Evolutionary conservation across 2,329 filamentous ascomycete genomes (phyloP), one percentile per base, ranked within the genome.

Genomic region (Sordariomycetes sp.): DNA sequence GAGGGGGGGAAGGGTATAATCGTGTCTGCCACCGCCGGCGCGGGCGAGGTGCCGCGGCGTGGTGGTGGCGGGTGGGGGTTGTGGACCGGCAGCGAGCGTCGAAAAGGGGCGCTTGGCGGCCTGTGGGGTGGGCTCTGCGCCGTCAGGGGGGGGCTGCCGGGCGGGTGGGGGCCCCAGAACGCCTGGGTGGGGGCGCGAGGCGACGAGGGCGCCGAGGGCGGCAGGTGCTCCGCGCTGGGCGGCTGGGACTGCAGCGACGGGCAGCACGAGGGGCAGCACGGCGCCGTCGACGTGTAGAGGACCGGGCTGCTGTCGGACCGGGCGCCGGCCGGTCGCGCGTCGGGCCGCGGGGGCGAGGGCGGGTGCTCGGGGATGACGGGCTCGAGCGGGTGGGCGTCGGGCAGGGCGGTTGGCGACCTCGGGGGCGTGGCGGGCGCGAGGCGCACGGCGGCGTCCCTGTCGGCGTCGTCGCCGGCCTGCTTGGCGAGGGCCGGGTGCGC

Each of bases 201-300:
- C 1, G 63, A 61, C 67, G 70, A 22, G 22, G 20, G 3, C 3
- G 46, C 46, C 8, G 46, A 11, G 46, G 20, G 20, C 20, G 46
- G n/a, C n/a, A 50, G n/a, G 46, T 20, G 46, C 6, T 22, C 46
- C 22, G 46, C n/a, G 46, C 22, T 20, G n/a, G 46, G 18, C 18
- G 20, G 20, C 6, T 24, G 46, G n/a, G 46, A 16, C 40, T 20
- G 46, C 20, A 22, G n/a, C 8, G 46, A 22, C n/a, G 46, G 46
- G 46, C 46, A 50, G 46, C 46, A 50, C 18, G 46, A 50, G 46
- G 46, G 46, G 46, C 46, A 50, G 46, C 46, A 50, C n/a, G 46
- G 28, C n/a, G 46, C 46, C 22, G 46, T 11, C 46, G 22, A 3
- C 20, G 3, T 3, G 37, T 14, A 43, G 4, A 16, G 14, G 28